A percentile compares a stretch with the other conserved stretches of the same genome.
phyloP scores from a whole-genome alignment of 1,284 basidiomycete genomes.

The Salmacisia buchloeana region DNA sequence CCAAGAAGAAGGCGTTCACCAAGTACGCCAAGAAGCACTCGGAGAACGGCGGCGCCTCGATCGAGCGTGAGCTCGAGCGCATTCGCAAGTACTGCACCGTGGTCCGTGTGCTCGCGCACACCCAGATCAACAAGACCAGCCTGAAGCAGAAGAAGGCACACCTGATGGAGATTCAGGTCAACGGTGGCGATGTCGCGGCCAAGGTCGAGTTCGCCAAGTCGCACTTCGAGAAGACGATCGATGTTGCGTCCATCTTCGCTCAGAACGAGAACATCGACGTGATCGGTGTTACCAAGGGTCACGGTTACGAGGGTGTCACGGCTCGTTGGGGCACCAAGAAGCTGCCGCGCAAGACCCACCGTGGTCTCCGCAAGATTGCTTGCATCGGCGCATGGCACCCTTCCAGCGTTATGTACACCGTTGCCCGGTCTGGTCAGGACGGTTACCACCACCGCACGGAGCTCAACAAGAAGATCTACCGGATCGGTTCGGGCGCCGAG shows the following conservation, averaged over 20 bases:
- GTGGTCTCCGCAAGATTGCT: constrained; percentile 91
- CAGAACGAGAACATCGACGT: constrained; percentile 95
- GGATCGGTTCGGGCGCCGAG: constrained; percentile 77
- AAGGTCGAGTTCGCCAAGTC: constrained; percentile 95
- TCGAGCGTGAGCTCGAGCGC: constrained; percentile 93
- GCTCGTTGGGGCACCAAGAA: constrained; percentile 99
- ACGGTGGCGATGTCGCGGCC: constrained; percentile 92
- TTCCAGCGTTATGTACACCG: constrained; percentile 99
- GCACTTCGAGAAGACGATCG: constrained; percentile 95
- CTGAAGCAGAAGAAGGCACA: constrained; percentile 99
- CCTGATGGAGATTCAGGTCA: constrained; percentile 99
- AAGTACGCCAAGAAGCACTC: constrained; percentile 97
- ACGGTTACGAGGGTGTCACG: constrained; percentile 99
- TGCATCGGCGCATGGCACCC: constrained; percentile 99
- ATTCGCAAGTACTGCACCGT: constrained; percentile 99
- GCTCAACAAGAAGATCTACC: constrained; percentile 92
- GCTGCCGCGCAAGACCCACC: constrained; percentile 97
- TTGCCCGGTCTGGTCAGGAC: constrained; percentile 97
- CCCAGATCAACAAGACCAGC: constrained; percentile 92
- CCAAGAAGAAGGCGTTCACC: constrained; percentile 99
- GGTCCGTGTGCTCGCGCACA: constrained; percentile 95
- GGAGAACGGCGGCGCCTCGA: constrained; percentile 86
- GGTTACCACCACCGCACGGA: constrained; percentile 96
- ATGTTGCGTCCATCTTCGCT: constrained; percentile 81
- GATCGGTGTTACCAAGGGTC: constrained; percentile 98